A percentile compares a stretch with the other conserved stretches of the same genome.
These are phyloP conservation scores for Saturnispora bothae DNA, from an alignment of 805 yeast genomes.

Conservation along the genomic window DNA sequence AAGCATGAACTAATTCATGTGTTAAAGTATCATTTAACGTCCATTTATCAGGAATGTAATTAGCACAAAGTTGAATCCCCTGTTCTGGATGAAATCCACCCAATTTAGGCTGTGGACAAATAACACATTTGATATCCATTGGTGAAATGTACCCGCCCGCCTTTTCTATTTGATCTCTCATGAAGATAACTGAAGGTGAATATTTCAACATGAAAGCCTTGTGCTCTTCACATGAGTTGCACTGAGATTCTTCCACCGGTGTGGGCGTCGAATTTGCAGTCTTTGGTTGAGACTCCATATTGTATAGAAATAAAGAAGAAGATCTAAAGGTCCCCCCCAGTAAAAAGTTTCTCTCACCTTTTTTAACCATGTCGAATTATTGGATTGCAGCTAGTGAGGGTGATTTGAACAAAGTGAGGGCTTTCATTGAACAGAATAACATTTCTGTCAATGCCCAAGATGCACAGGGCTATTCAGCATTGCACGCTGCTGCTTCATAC, in stretches of 20 bases:
- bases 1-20: conserved; percentile 89
- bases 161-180: conserved; percentile 73
- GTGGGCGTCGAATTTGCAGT: conserved; percentile 5
- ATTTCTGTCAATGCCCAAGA: conserved; percentile 67
- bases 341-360: background rate
- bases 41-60: conserved; percentile 60
- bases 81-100: conserved; percentile 92
- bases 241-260: conserved; percentile 28
- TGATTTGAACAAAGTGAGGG: conserved; percentile 46
- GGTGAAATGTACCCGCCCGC: conserved; percentile 41
- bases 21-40: conserved; percentile 85
- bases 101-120: conserved; percentile 71
- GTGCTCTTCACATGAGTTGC: conserved; percentile 61
- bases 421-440: conserved; percentile 38
- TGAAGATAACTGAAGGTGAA: conserved; percentile 78
- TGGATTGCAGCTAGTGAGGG: conserved; percentile 97
- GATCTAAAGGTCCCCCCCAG: background rate
- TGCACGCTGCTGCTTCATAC: conserved; percentile 96
- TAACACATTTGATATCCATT: conserved; percentile 60
- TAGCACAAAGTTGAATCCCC: conserved; percentile 83
- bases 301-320: background rate
- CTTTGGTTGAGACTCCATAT: conserved; percentile 3
- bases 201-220: conserved; percentile 70
- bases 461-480: conserved; percentile 90
- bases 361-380: conserved; percentile 38